These are phyloP conservation scores for Hypoxylon sp. DNA, from an alignment of 2,329 filamentous ascomycete genomes.

Conservation along the genomic window DNA sequence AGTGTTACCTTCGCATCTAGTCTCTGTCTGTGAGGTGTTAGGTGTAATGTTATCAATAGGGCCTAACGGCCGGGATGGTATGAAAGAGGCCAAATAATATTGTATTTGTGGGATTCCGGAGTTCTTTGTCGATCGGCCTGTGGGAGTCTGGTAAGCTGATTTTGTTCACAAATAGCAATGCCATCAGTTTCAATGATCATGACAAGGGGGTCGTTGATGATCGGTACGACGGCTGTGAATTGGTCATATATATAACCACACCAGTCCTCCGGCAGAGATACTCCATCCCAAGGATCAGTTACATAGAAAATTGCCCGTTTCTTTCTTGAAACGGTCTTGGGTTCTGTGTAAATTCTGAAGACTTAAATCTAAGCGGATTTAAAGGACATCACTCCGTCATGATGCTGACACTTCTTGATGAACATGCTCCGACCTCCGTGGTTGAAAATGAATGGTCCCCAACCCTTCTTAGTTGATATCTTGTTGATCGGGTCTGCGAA, in stretches of 20 bases:
- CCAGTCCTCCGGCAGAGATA: not conserved
- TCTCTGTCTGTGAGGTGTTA: not conserved
- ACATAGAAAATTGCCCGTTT: not conserved
- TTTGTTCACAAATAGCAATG: not conserved
- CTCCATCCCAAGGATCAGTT: not conserved
- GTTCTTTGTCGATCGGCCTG: not conserved
- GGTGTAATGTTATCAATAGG: not conserved
- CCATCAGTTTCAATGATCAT: not conserved
- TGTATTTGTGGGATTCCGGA: not conserved
- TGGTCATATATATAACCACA: not conserved
- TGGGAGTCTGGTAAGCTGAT: not conserved
- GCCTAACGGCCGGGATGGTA: not conserved
- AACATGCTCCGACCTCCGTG: not conserved
- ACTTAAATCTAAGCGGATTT: not conserved
- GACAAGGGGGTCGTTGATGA: not conserved
- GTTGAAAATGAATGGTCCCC: not conserved
- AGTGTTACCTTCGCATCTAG: not conserved
- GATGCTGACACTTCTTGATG: conserved; percentile 5
- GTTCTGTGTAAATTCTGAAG: not conserved
- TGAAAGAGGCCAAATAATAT: not conserved
- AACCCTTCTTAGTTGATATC: conserved; percentile 5
- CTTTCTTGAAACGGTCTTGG: not conserved
- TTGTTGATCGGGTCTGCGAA: not conserved
- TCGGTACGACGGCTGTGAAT: not conserved
- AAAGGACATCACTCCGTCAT: not conserved